Base-by-base conservation (phyloP, 1,284 basidiomycete genomes). In the Phylloboletellus chloephorus region DNA sequence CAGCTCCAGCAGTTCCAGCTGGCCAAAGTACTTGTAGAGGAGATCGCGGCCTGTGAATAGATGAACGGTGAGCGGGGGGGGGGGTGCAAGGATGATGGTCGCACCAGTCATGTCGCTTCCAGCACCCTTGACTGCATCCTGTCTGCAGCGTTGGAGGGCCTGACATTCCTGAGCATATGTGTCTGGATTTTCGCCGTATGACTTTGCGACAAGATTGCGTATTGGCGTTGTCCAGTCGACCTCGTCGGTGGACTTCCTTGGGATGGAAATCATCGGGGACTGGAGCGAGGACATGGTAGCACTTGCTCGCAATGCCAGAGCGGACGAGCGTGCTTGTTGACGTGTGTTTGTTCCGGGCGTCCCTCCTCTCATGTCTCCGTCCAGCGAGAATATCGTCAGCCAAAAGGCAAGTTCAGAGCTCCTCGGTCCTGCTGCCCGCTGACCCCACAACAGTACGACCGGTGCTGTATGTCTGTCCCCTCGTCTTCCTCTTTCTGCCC, bases 1-100 rank as follows among this genome's bases (percentile, higher is more conserved):
- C 37, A 98, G 76, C 61, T 99, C 96, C 26, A 98, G 82, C 21
- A 98, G 79, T 61, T 99, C 96, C 25, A 99, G 83, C 66, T 98
- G 95, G 31, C 96, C 95, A 69, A 98, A 99, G 73, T 98, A 99
- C 66, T 96, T 98, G 82, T 95, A 98, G 34, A 99, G 73, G 17
- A 98, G 72, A 67, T 98, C 96, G 31, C 95, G 77, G 15, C 84
- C 93, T 79, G 61, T 19, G 28, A n/a, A 33, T 35, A 40, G 12
- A 41, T 47, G 36, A 56, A 34, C 12, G 28, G 19, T 6, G 15
- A 17, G n/a, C 9, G 21, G 15, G 23, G 13, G 10, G n/a, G 17
- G 23, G 13, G 10, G n/a, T 19, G 10, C 1, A n/a, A 12, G n/a
- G 6, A n/a, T 3, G 22, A 29, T 5, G 13, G 6, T 63, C 76